A percentile compares a stretch with the other conserved stretches of the same genome.
These are phyloP conservation scores for Sporothrix inflata DNA, from an alignment of 2,329 filamentous ascomycete genomes.

Conservation along the genomic window DNA sequence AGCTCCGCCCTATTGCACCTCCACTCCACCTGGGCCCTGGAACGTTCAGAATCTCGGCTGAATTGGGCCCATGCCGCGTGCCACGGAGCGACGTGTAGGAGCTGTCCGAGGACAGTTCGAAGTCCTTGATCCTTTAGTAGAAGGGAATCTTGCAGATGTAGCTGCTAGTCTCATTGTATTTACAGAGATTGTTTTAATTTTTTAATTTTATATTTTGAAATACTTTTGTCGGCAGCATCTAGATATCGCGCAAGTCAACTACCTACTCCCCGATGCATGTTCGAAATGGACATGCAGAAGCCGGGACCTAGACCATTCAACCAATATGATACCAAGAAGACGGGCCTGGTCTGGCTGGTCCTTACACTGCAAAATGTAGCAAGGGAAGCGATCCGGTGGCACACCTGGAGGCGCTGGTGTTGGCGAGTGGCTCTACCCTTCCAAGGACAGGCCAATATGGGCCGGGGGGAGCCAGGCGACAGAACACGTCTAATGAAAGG, in stretches of 20 bases:
- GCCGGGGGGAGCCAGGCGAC: neutral
- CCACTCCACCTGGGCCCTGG: slow-evolving; percentile 8
- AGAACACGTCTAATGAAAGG: neutral
- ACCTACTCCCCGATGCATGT: neutral
- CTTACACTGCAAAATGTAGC: neutral
- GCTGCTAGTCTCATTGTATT: no score
- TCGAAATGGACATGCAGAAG: neutral
- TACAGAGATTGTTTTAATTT: no score
- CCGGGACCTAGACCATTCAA: neutral
- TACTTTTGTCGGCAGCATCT: no score
- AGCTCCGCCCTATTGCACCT: neutral
- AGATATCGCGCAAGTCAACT: no score
- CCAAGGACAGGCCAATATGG: neutral
- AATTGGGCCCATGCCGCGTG: slow-evolving; percentile 53
- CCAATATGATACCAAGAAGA: slow-evolving; percentile 11
- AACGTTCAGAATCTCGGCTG: slow-evolving; percentile 47
- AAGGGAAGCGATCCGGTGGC: neutral
- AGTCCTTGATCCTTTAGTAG: neutral
- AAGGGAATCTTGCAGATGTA: no score
- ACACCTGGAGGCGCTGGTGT: neutral
- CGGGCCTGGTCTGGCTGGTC: neutral
- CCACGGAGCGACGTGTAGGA: slow-evolving; percentile 44
- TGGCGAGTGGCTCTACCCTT: slow-evolving; percentile 5
- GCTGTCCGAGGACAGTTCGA: slow-evolving; percentile 28
- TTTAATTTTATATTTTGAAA: no score